Percentiles rank a stretch among this genome's conserved stretches.
Evolutionary conservation across 495 filamentous ascomycete species (phyloP).

Genomic region (Penicillium manginii): DNA sequence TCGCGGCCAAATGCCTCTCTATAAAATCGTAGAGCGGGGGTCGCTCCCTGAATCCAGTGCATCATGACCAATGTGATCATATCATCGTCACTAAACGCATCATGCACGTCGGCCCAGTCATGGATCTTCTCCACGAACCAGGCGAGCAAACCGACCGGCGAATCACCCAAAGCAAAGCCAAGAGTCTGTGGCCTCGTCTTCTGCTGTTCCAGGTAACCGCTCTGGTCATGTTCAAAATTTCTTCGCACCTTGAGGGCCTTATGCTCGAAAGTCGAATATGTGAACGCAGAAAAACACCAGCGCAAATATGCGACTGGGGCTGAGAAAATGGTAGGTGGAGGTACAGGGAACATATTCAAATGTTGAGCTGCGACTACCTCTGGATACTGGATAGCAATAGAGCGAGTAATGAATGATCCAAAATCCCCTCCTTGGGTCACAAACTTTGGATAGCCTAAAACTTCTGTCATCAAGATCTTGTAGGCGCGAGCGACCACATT

Average conservation of each 20-base stretch:
- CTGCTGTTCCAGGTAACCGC: constrained; percentile 27
- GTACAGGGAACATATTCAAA: constrained; percentile 26
- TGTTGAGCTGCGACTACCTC: constrained; percentile 21
- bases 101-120: constrained; percentile 25
- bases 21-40: constrained; percentile 31
- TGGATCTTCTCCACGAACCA: constrained; percentile 34
- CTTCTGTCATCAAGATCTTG: constrained; percentile 34
- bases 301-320: constrained; percentile 10
- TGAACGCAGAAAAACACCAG: constrained; percentile 12
- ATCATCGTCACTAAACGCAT: constrained; percentile 27
- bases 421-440: constrained; percentile 39
- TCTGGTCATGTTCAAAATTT: background rate
- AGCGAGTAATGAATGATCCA: constrained; percentile 32
- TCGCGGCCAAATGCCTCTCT: constrained; percentile 25
- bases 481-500: constrained; percentile 21
- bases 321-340: constrained; percentile 15
- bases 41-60: constrained; percentile 34
- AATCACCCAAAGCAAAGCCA: constrained; percentile 27
- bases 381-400: constrained; percentile 25
- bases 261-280: constrained; percentile 15
- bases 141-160: constrained; percentile 31
- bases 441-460: constrained; percentile 32
- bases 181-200: constrained; percentile 28
- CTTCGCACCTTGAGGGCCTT: background rate
- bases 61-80: constrained; percentile 35